Conservation (phyloP, 2,329 filamentous ascomycete genomes). For the Hypoxylon sp. region DNA sequence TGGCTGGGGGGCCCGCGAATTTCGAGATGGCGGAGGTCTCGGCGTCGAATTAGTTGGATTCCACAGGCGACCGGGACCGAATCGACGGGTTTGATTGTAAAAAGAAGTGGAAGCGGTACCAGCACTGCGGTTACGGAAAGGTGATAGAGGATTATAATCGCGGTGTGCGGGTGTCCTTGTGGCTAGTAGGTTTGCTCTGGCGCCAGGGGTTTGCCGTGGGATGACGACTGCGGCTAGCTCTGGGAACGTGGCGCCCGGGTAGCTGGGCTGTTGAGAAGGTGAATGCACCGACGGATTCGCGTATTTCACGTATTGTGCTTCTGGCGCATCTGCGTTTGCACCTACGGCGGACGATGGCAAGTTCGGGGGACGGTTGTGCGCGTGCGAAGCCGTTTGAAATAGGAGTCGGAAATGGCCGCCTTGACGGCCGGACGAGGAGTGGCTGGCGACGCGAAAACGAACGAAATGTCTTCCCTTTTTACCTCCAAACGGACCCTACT, state of each 20-base stretch:
- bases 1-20: conserved; percentile 34
- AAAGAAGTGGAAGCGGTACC: conserved; percentile 40
- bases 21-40: conserved; percentile 46
- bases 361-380: conserved; percentile 34
- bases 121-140: conserved; percentile 55
- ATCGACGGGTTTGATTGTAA: conserved; percentile 49
- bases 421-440: conserved; percentile 35
- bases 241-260: conserved; percentile 16
- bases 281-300: conserved; percentile 23
- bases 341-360: conserved; percentile 44
- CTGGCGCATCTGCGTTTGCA: conserved; percentile 38
- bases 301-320: too few species aligned
- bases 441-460: conserved; percentile 8
- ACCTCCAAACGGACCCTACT: conserved; percentile 24
- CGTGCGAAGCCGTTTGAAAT: conserved; percentile 48
- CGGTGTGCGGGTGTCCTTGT: conserved; percentile 27
- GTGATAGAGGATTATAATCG: conserved; percentile 45
- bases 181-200: conserved; percentile 38
- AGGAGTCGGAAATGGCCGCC: conserved; percentile 35
- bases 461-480: conserved; percentile 25
- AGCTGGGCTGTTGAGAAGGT: conserved; percentile 27
- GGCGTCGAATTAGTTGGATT: conserved; percentile 68
- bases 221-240: conserved; percentile 10
- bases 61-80: conserved; percentile 61
- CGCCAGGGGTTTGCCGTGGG: conserved; percentile 29